Base-by-base conservation (phyloP, 176 grass and related monocot genomes). In the Triticum dicoccoides region DNA sequence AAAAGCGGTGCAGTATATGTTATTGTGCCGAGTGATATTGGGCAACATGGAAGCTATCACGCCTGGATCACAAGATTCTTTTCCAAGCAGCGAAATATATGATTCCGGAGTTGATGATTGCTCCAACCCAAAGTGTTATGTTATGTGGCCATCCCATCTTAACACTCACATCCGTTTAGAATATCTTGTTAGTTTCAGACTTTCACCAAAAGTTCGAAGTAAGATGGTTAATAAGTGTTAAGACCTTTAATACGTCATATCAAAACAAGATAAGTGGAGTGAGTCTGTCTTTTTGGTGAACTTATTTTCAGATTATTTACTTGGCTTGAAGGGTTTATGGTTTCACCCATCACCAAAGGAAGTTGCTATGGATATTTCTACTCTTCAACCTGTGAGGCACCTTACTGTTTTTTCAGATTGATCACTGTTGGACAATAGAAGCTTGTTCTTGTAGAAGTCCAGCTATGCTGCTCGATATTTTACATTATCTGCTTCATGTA, bases 1-100 rank as follows among this genome's bases (percentile, higher is more conserved):
- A 93, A 97, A 97, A 91, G 93, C 91, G 37, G 79, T 95, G 81
- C 93, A 98, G 70, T 95, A 90, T 87, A 95, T 95, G 91, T 88
- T 98, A 77, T 54, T 98, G 67, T 98, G 95, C 87, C 87, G 83
- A 25, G 23, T 90, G 52, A 93, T 95, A 84, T 78, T 92, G 67
- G 89, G 92, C 4, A 91, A 89, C 21, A 87, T 91, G 89, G 89
- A 94, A 85, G 77, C 82, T 65, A 78, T 91, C 10, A 69, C n/a
- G 13, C 92, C 87, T 87, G 87, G 87, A 44, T 94, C 89, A 74
- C 42, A 87, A 51, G 87, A 91, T 35, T 44, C 42, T 68, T 89
- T 84, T 85, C 89, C 89, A 62, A 94, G 89, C 73, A 94, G 87
- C 35, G 73, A 87, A 6, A 76, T 74, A 27, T 86, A 88, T 83